Evolutionary conservation across 768 basidiomycete genomes (phyloP), one percentile per base, ranked within the genome.

Genomic region (Russula earlei): DNA sequence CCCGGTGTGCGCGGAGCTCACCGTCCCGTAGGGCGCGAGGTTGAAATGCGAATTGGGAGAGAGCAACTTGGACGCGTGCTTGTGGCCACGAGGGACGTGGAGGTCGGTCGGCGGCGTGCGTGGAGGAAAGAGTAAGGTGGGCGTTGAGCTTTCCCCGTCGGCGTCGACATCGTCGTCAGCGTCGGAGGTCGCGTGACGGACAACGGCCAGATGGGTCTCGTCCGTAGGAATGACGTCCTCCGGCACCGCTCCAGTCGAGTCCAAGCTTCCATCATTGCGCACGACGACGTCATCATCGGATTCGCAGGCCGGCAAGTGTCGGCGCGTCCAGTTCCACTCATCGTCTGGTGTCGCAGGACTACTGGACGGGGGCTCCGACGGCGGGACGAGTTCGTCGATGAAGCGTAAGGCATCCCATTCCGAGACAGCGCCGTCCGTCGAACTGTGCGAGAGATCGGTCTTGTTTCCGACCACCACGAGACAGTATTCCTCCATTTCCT

Each of bases 391-490:
- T 20, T 76, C 74, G 41, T 80, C 72, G 37, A 89, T 66, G 62
- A 87, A 82, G 41, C 67, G 66, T 40, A 71, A 62, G 0, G 83
- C 84, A 38, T 82, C 75, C 3, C 60, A 62, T 56, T 75, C 71
- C 51, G 72, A 64, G 61, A 36, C 34, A 15, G 75, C 52, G 56
- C 71, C 31, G 44, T 52, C 37, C 55, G 47, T 49, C 1, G 50
- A 41, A 43, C 41, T 24, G 24, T 33, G 51, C 0, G 71, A 62
- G 36, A 86, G 66, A 67, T 92, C 89, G 6, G 78, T 75, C 72
- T 92, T 92, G 68, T 91, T 91, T 48, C 91, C 81, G 27, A 73
- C 69, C 6, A 88, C 79, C 20, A 85, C 81, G 53, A 81, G 82
- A 61, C 87, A 91, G 62, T 81, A 88, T 33, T 78, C 77, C 44